Conservation (phyloP, 805 yeast genomes). For the Candida tammaniensis region DNA sequence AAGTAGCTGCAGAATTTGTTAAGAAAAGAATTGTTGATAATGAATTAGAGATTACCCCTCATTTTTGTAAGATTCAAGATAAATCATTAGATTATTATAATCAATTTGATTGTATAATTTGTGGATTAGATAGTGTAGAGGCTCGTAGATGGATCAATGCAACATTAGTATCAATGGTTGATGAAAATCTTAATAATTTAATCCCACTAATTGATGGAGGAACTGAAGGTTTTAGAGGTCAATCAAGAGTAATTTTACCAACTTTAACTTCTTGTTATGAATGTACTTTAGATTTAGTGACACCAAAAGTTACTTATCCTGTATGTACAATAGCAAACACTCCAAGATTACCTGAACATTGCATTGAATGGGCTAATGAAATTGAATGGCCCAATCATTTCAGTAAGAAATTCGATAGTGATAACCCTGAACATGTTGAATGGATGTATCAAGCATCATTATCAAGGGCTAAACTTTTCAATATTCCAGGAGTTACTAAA, state of each 20-base stretch:
- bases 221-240: constrained; percentile 92
- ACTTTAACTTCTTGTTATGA: constrained; percentile 88
- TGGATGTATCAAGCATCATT: constrained; percentile 57
- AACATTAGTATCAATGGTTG: constrained; percentile 61
- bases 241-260: constrained; percentile 83
- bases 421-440: constrained; percentile 60
- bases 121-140: constrained; percentile 87
- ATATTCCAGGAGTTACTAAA: constrained; percentile 74
- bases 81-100: constrained; percentile 59
- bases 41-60: constrained; percentile 48
- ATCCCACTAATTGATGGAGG: constrained; percentile 83
- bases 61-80: constrained; percentile 59
- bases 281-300: constrained; percentile 77
- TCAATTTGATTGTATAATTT: constrained; percentile 69
- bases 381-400: constrained; percentile 65
- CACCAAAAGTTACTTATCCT: constrained; percentile 68
- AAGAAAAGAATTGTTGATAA: constrained; percentile 37
- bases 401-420: constrained; percentile 61
- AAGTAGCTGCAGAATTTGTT: constrained; percentile 60
- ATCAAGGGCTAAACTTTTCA: constrained; percentile 59
- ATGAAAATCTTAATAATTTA: constrained; percentile 30
- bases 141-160: constrained; percentile 90
- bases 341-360: constrained; percentile 92
- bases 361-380: constrained; percentile 85
- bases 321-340: constrained; percentile 93